Evolutionary conservation across 805 yeast species (phyloP).

Genomic region (Suhomyces prunicola): DNA sequence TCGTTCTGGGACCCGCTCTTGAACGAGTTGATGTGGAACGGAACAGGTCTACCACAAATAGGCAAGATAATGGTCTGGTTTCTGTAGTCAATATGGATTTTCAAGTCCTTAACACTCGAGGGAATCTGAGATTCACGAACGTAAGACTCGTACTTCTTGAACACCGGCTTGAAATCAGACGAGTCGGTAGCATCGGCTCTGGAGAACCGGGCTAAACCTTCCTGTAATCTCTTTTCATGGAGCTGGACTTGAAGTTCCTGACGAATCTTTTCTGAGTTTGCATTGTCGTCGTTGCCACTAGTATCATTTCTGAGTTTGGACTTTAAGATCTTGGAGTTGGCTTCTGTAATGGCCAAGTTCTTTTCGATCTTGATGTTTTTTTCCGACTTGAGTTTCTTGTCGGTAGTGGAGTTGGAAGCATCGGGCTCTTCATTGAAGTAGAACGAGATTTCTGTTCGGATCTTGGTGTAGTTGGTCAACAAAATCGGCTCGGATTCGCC

Average conservation of each 20-base stretch:
- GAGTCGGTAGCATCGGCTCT: conserved; percentile 72
- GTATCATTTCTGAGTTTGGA: conserved; percentile 78
- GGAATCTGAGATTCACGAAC: conserved; percentile 93
- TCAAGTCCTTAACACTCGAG: conserved; percentile 71
- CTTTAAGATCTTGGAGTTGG: conserved; percentile 66
- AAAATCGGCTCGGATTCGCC: conserved; percentile 58
- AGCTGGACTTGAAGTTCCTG: conserved; percentile 79
- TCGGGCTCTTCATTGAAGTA: conserved; percentile 68
- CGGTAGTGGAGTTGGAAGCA: conserved; percentile 14
- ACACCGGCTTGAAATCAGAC: conserved; percentile 63
- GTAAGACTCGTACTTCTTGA: conserved; percentile 91
- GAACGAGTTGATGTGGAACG: conserved; percentile 92
- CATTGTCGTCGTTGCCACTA: conserved; percentile 62
- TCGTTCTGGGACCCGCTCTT: conserved; percentile 94
- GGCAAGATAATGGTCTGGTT: conserved; percentile 89
- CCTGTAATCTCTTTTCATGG: conserved; percentile 81
- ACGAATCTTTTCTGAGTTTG: conserved; percentile 69
- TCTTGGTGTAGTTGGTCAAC: conserved; percentile 72
- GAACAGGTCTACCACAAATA: conserved; percentile 93
- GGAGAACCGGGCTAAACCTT: conserved; percentile 78
- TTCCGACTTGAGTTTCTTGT: conserved; percentile 35
- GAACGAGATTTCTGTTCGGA: conserved; percentile 73
- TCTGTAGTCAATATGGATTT: conserved; percentile 82
- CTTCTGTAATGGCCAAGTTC: conserved; percentile 25
- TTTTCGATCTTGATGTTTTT: conserved; percentile 33